Base-by-base conservation (phyloP, 257 asterid genomes). In the Plantago major region DNA sequence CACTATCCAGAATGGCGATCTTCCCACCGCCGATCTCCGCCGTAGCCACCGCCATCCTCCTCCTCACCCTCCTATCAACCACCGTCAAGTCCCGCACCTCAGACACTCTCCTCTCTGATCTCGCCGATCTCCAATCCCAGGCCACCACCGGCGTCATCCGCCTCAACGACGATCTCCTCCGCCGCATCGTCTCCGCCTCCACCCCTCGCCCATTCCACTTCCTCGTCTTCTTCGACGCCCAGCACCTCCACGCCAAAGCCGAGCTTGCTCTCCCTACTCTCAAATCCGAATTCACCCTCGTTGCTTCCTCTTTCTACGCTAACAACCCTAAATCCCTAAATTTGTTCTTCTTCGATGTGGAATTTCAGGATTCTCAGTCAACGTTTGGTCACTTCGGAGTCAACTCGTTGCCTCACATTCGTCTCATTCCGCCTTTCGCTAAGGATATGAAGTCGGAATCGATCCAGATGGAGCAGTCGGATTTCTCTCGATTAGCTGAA, bases 151-250 rank as follows among this genome's bases (percentile, higher is more conserved):
- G 94, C 70, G 82, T 89, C 55, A 85, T 89, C 78, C 88, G 73
- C 84, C 88, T 93, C 60, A 64, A 71, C 48, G 96, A 87, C 46
- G 9, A 62, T 0, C 95, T 88, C 81, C 86, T 93, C 83, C 83
- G 76, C 68, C 96, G 88, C 74, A 77, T 88, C 73, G 62, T 83
- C 63, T 72, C 94, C 61, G 42, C 70, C 53, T 86, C 95, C 59
- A 17, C 83, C 0, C 96, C 97, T 4, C 93, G 90, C n/a, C 83
- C 95, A 17, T 93, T 89, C 76, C 74, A 82, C 63, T 73, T 83
- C 70, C 64, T 93, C 49, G 62, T 93, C 48, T 93, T 93, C 90
- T 93, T 93, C 68, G 99, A 93, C 22, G 99, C 99, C 14, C 69
- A 71, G 10, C 87, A 87, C 28, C 95, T 93, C 68, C 96, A 93